Conservation (phyloP, 305 asterid genomes). For the Fraxinus floribunda region DNA sequence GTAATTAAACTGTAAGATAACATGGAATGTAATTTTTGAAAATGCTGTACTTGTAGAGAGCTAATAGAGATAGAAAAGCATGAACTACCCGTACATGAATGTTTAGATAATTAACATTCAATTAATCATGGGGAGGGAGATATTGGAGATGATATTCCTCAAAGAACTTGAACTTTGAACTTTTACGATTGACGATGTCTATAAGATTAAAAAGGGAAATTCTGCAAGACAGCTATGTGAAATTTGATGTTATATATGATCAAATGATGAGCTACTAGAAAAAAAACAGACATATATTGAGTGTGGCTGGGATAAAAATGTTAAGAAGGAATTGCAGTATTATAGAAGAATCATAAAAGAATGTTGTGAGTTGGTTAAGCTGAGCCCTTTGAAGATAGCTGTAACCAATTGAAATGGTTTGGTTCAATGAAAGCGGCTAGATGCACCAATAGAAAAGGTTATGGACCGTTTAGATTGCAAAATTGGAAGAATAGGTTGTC, state of each 20-base stretch:
- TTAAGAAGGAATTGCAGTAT: background rate
- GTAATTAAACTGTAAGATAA: background rate
- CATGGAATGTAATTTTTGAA: background rate
- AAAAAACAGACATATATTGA: background rate
- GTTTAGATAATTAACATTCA: background rate
- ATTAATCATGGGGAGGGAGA: background rate
- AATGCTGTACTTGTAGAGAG: background rate
- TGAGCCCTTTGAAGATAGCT: background rate
- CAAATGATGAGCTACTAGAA: background rate
- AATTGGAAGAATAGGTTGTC: background rate
- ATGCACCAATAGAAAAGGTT: background rate
- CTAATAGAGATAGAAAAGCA: background rate
- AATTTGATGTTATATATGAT: background rate
- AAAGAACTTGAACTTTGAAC: background rate
- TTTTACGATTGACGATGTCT: background rate
- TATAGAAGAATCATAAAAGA: background rate
- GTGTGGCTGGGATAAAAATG: background rate
- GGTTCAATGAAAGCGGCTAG: background rate
- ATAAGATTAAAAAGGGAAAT: background rate
- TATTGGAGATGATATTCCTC: background rate
- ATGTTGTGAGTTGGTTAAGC: slow-evolving; percentile 2
- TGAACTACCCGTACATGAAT: background rate
- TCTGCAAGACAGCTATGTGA: background rate
- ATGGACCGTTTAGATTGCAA: background rate
- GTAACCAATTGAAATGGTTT: background rate